Evolutionary conservation across 495 filamentous ascomycete species (phyloP).

Genomic region (Bryoglossum gracile): DNA sequence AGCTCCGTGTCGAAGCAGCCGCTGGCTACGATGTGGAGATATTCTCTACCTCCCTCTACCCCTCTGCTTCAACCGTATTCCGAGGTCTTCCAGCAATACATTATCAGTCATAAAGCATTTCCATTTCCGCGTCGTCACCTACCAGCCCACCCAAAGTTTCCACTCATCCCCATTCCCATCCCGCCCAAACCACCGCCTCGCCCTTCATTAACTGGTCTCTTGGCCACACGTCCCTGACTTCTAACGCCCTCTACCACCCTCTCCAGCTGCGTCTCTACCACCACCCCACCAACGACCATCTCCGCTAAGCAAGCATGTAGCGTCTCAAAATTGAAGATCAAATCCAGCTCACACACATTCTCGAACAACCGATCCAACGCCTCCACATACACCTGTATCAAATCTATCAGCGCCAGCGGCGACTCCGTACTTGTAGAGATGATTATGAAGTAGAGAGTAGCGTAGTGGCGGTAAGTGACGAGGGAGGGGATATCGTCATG

Average conservation of each 20-base stretch:
- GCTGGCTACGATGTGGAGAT: no score
- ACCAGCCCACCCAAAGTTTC: conserved; percentile 52
- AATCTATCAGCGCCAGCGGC: conserved; percentile 86
- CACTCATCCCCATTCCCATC: conserved; percentile 44
- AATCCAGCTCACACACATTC: conserved; percentile 95
- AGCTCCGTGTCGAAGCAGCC: no score
- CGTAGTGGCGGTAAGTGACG: conserved; percentile 96
- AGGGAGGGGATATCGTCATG: conserved; percentile 88
- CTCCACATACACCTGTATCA: conserved; percentile 98
- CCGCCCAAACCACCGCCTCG: conserved; percentile 32
- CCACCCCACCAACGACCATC: conserved; percentile 95
- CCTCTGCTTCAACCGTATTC: no score
- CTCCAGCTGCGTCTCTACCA: conserved; percentile 86
- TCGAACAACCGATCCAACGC: conserved; percentile 91
- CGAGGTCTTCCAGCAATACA: no score
- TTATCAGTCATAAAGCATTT: no score
- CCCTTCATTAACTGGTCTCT: conserved; percentile 55
- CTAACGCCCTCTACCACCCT: conserved; percentile 81
- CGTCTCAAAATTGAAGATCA: conserved; percentile 98
- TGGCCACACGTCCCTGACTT: conserved; percentile 67
- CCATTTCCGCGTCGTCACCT: conserved; percentile 36
- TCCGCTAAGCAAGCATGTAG: conserved; percentile 85
- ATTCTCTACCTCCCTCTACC: no score
- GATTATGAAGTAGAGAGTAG: conserved; percentile 96
- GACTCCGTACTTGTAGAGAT: conserved; percentile 97